These are phyloP conservation scores for Metschnikowia gelsemii DNA, from an alignment of 805 yeast species.

Conservation along the genomic window DNA sequence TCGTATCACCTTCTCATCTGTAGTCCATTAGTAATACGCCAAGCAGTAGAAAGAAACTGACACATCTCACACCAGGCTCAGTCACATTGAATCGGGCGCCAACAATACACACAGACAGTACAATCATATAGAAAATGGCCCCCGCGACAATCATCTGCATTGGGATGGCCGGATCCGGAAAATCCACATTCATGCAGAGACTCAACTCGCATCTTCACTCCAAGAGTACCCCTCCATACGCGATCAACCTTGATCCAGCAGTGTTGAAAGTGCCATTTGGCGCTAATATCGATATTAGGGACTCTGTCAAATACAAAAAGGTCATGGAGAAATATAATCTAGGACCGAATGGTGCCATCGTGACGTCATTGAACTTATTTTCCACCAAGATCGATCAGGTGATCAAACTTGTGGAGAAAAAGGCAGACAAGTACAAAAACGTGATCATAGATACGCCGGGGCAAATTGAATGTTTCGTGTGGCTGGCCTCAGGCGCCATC, in stretches of 20 bases:
- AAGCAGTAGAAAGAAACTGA: too few species aligned
- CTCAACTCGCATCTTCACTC: constrained; percentile 84
- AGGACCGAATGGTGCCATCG: constrained; percentile 99
- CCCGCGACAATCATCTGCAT: constrained; percentile 43
- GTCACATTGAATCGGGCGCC: too few species aligned
- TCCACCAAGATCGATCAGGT: constrained; percentile 97
- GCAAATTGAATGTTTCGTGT: constrained; percentile 95
- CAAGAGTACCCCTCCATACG: constrained; percentile 76
- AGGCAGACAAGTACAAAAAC: constrained; percentile 55
- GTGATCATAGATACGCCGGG: constrained; percentile 97
- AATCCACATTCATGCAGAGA: constrained; percentile 96
- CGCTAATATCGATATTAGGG: constrained; percentile 93
- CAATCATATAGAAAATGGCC: constrained; percentile 16
- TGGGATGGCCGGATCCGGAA: constrained; percentile 74
- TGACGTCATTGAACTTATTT: constrained; percentile 87
- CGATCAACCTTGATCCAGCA: constrained; percentile 94
- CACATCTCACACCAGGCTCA: too few species aligned
- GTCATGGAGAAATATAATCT: constrained; percentile 94
- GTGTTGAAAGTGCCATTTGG: constrained; percentile 92
- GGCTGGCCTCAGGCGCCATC: constrained; percentile 97
- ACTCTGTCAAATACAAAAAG: constrained; percentile 90
- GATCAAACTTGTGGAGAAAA: constrained; percentile 76
- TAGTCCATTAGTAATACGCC: too few species aligned
- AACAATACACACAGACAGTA: too few species aligned
- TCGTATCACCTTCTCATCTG: too few species aligned